Base-by-base conservation (phyloP, 257 asterid species). In the Scutellaria baicalensis region DNA sequence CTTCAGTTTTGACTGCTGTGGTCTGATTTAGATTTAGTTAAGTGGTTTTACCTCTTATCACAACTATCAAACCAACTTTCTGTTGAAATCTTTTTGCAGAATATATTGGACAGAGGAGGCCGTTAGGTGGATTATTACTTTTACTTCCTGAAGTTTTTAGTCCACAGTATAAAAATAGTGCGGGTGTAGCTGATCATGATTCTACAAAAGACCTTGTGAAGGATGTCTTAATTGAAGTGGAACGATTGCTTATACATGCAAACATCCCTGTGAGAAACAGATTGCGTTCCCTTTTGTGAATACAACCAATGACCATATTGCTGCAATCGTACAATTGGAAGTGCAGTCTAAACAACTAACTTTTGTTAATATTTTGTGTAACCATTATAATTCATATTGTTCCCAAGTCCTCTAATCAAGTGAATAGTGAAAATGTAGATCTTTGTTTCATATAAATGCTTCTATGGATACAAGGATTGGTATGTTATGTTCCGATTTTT, bases 71-170 rank as follows among this genome's bases (percentile, higher is more conserved):
- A 70, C 54, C 49, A 57, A 76, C 43, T 43, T 49, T 64, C 47
- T 40, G 16, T 38, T 71, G 21, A 8, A 23, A 68, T 54, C 66
- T 71, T 58, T 12, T 78, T 69, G 85, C 95, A 93, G 98, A 88
- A 73, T 93, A 88, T 82, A 84, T 90, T 76, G 92, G 66, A 59
- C 89, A 88, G 77, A 82, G 70, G 77, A 93, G 87, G 82, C 87
- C 88, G 45, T 79, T 93, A 68, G 98, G 98, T 38, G 97, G 97
- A 59, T 73, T 93, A 71, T 85, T 93, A 70, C 84, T 93, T 74
- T 77, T 93, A 76, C 88, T 93, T 59, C 98, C 97, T 68, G 86
- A 84, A 31, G 75, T 83, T 33, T 84, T 88, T 71, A 83, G 79
- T 74, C 89, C 95, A 57, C 79, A 83, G 65, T 61, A 79, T 70